Conservation (phyloP, 176 grass and related monocot species). For the Oryza nivara region DNA sequence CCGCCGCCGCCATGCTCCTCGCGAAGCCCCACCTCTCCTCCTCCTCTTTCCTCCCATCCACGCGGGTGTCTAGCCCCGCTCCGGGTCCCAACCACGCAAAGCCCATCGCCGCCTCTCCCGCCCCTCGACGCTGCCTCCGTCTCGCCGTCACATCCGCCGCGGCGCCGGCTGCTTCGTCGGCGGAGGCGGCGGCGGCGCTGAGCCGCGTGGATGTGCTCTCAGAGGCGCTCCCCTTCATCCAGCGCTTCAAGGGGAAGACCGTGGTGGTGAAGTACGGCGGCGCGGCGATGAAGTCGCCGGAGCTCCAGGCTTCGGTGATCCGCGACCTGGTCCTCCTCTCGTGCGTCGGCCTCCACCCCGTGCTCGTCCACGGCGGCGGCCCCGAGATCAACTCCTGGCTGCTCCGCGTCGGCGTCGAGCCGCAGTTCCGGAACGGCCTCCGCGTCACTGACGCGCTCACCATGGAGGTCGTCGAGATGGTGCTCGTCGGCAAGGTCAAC, state of each 20-base stretch:
- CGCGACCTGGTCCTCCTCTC: conserved; percentile 72
- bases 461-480: conserved; percentile 82
- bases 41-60: conserved; percentile 8
- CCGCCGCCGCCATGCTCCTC: conserved; percentile 43
- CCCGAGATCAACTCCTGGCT: conserved; percentile 76
- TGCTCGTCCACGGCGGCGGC: conserved; percentile 72
- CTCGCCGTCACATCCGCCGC: conserved; percentile 31
- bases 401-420: conserved; percentile 54
- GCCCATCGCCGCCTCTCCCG: not conserved
- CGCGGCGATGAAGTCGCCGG: conserved; percentile 64
- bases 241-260: conserved; percentile 73
- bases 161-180: not conserved
- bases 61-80: conserved; percentile 12
- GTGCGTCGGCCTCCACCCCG: conserved; percentile 68
- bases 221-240: conserved; percentile 83
- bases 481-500: conserved; percentile 79
- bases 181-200: not conserved
- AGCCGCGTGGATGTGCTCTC: conserved; percentile 64
- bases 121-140: conserved; percentile 19
- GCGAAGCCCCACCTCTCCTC: conserved; percentile 32
- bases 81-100: not conserved
- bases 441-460: conserved; percentile 66
- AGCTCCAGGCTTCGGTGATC: conserved; percentile 69
- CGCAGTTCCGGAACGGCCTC: conserved; percentile 69
- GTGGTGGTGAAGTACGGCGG: conserved; percentile 88